Base-by-base conservation (phyloP, 768 basidiomycete species). In the Phanerochaete carnosa region DNA sequence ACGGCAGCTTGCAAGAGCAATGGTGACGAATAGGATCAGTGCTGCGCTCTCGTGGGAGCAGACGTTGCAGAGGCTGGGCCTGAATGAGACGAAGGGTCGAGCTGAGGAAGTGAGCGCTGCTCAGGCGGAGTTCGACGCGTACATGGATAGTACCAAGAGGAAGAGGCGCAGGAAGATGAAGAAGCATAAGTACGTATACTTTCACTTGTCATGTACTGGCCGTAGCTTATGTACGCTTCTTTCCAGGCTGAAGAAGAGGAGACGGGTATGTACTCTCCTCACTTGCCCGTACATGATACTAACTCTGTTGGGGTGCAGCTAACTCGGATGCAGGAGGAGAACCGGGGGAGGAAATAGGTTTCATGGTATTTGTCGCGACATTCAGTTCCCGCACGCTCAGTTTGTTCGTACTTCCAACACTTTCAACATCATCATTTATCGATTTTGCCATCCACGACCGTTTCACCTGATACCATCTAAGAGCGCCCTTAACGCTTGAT, bases 81-180 rank as follows among this genome's bases (percentile, higher is more conserved):
- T 91, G 43, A 81, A 81, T 65, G 75, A 80, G 32, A 80, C 80
- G n/a, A 77, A 77, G 45, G 78, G 79, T 45, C 79, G 81, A 58
- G 77, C 82, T 46, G 77, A 78, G 57, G 74, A 80, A 70, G 81
- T 81, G 55, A 79, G 81, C 65, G 75, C 80, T 65, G 81, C 84
- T 16, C 80, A 80, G 70, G 83, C 85, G 60, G 87, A 82, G 81
- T 80, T 85, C 64, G 81, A 83, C 46, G 80, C 91, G 16, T 73
- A 85, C 71, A 79, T 91, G 76, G 92, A 94, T 67, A 93, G 92
- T 66, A 86, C 85, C 29, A 90, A 88, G 79, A 83, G 92, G 73
- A 94, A 94, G 80, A 82, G 85, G 66, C 80, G 85, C 80, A 90
- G 87, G 86, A 96, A 95, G 86, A 96, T 96, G 88, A 93, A 89